A percentile compares a stretch with the other conserved stretches of the same genome.
These are phyloP conservation scores for Pythium volutum DNA, from an alignment of 352 stramenopile species.

Conservation along the genomic window DNA sequence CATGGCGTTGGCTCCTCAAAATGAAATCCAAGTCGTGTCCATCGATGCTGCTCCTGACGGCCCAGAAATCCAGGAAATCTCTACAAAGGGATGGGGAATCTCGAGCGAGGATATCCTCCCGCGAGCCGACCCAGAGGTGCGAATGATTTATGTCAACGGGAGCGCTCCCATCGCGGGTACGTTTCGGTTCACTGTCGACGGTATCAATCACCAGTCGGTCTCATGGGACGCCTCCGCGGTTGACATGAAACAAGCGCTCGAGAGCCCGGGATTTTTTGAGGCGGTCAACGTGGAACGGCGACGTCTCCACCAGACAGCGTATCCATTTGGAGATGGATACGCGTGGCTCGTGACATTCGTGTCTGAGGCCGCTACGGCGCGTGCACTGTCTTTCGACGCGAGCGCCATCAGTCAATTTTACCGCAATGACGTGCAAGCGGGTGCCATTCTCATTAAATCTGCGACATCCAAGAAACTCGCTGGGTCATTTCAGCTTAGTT, in stretches of 20 bases:
- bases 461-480: constrained; percentile 30
- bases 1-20: constrained; percentile 22
- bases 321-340: constrained; percentile 40
- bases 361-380: constrained; percentile 32
- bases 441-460: constrained; percentile 28
- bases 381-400: constrained; percentile 29
- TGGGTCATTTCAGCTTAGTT: constrained; percentile 37
- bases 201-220: constrained; percentile 18
- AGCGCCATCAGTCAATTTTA: constrained; percentile 20
- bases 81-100: constrained; percentile 40
- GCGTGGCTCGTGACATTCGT: constrained; percentile 48
- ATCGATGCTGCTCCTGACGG: constrained; percentile 29
- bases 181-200: constrained; percentile 30
- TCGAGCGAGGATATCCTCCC: constrained; percentile 20
- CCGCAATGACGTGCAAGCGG: constrained; percentile 26
- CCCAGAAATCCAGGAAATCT: constrained; percentile 43
- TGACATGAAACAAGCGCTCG: constrained; percentile 25
- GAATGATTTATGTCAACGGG: constrained; percentile 39
- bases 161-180: constrained; percentile 32
- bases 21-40: constrained; percentile 38
- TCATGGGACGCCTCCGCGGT: constrained; percentile 29
- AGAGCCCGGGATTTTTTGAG: constrained; percentile 31
- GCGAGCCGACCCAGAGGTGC: constrained; percentile 27
- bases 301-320: constrained; percentile 28
- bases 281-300: constrained; percentile 27